These are phyloP conservation scores for Umbelopsis sp. DNA, from an alignment of 192 early-diverging fungal species.

Conservation along the genomic window DNA sequence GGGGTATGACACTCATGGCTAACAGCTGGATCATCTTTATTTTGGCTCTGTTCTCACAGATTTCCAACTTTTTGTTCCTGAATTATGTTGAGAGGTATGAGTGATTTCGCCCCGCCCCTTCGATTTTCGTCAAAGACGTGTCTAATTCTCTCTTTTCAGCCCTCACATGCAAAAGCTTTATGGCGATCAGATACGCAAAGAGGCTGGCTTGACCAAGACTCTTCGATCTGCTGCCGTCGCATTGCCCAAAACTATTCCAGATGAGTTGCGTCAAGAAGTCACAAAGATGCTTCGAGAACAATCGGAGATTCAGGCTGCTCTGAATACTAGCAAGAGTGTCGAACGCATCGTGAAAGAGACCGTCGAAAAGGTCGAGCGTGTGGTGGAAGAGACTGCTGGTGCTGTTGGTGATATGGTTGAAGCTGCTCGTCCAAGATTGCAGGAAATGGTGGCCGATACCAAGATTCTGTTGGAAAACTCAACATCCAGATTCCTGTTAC, in stretches of 20 bases:
- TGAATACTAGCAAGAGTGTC: slow-evolving; percentile 36
- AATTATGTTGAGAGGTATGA: slow-evolving; percentile 74
- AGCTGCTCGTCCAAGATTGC: slow-evolving; percentile 51
- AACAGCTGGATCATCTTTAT: slow-evolving; percentile 81
- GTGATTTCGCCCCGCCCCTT: too few relatives aligned
- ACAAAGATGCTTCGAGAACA: slow-evolving; percentile 55
- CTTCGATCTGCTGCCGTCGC: slow-evolving; percentile 62
- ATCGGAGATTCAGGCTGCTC: slow-evolving; percentile 51
- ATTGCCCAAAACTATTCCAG: slow-evolving; percentile 59
- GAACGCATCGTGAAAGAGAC: slow-evolving; percentile 57
- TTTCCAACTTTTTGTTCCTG: slow-evolving; percentile 83
- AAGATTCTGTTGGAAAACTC: slow-evolving; percentile 47
- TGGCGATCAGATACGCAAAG: slow-evolving; percentile 80
- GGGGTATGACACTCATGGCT: slow-evolving; percentile 88
- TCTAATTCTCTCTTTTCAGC: slow-evolving; percentile 35
- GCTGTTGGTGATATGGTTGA: slow-evolving; percentile 56
- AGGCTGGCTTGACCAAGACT: slow-evolving; percentile 79
- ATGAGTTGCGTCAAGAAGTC: slow-evolving; percentile 52
- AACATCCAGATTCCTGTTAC: slow-evolving; percentile 30
- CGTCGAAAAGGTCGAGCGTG: slow-evolving; percentile 61
- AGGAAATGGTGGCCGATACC: slow-evolving; percentile 51
- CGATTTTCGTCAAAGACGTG: not conserved
- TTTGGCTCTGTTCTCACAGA: slow-evolving; percentile 83
- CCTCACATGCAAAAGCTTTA: slow-evolving; percentile 93
- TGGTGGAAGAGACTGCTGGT: slow-evolving; percentile 60